phyloP scores from a whole-genome alignment of 176 grass and related monocot genomes.

The Pontederia crassipes region DNA sequence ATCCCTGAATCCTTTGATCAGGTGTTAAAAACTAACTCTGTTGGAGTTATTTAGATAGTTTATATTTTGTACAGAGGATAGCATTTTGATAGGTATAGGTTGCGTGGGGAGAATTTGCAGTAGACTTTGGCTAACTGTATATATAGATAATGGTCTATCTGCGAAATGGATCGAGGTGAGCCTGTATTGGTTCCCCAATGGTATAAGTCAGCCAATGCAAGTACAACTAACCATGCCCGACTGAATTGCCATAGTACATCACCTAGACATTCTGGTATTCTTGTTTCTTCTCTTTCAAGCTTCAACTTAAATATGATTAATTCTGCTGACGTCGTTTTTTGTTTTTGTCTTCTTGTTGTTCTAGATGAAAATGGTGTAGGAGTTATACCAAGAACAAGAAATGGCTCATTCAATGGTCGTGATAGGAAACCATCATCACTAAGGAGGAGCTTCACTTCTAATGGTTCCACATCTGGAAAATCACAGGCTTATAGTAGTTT shows the following conservation, averaged over 20 bases:
- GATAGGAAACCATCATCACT: slow-evolving; percentile 30
- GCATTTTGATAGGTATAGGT: background rate
- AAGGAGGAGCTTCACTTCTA: slow-evolving; percentile 31
- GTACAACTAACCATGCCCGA: slow-evolving; percentile 12
- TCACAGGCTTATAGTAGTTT: slow-evolving; percentile 55
- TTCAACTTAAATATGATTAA: slow-evolving; percentile 13
- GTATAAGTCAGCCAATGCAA: slow-evolving; percentile 26
- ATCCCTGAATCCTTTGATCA: no score
- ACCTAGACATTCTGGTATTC: slow-evolving; percentile 32
- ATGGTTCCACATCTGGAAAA: slow-evolving; percentile 28
- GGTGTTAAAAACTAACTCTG: background rate
- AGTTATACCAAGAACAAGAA: slow-evolving; percentile 25
- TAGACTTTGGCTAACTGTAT: background rate
- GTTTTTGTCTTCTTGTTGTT: background rate
- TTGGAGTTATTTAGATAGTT: background rate
- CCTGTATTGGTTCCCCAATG: slow-evolving; percentile 49
- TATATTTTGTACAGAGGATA: background rate
- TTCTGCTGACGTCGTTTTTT: slow-evolving; percentile 4
- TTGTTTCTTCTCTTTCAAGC: slow-evolving; percentile 18
- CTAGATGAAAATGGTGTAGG: slow-evolving; percentile 38
- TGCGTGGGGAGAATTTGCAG: background rate
- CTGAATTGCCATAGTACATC: slow-evolving; percentile 21
- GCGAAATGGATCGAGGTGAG: slow-evolving; percentile 42
- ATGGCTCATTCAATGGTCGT: slow-evolving; percentile 15
- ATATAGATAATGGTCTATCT: slow-evolving; percentile 46